Evolutionary conservation across 2,329 filamentous ascomycete genomes (phyloP), one percentile per base, ranked within the genome.

Genomic region (Fusarium oligoseptatum): DNA sequence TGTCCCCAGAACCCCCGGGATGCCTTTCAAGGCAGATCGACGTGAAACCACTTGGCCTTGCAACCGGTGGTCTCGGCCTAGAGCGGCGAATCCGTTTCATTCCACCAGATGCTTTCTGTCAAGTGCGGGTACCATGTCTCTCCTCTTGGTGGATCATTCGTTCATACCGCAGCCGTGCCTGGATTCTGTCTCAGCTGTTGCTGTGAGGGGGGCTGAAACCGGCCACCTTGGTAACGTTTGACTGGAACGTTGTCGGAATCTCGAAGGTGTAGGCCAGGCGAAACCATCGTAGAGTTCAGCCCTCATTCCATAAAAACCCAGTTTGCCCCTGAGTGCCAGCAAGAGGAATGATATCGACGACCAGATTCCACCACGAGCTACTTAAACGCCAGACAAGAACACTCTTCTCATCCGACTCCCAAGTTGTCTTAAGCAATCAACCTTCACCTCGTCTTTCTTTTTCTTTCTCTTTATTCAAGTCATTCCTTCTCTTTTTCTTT

Each of bases 401-500:
- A n/a, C 27, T 52, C 52, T 20, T 7, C 9, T 43, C 27, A 22
- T 60, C 39, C n/a, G 36, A 36, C 17, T 39, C 50, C 22, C 32
- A 52, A 36, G 71, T 52, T 34, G 29, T 41, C 41, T 56, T 17
- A 20, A 56, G 34, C 45, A 63, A 20, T 39, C 60, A 63, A 22
- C 41, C 39, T 27, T 61, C 48, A 66, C 14, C 24, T 17, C 56
- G 36, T 60, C 72, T 58, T 41, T 72, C 72, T 66, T 48, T 48
- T 56, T 69, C 69, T 64, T 6, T 34, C 32, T 34, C 41, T 39
- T 39, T 74, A 58, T 41, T 55, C 48, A 55, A 36, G 65, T 52
- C 60, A 75, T 62, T 74, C 71, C 71, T 64, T 74, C 65, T 64
- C 61, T 67, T 64, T 39, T 66, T 67, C 66, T 75, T 64, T 36